Conservation (phyloP, 345 rosid genomes). For the Pelargonium nanum region DNA sequence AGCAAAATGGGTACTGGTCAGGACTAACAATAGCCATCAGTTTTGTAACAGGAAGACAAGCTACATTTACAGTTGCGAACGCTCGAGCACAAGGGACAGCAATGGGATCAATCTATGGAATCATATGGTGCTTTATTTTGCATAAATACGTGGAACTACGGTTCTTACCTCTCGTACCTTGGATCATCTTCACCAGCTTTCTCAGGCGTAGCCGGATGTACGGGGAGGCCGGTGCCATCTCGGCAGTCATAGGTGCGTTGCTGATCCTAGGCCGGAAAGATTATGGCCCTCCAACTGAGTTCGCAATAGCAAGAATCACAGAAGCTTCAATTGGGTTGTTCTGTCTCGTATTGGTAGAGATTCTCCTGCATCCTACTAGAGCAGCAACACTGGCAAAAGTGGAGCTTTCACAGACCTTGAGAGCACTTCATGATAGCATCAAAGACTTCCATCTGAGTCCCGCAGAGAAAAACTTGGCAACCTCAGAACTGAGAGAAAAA, state of each 20-base stretch:
- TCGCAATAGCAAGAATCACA: slow-evolving; percentile 43
- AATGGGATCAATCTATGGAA: slow-evolving; percentile 62
- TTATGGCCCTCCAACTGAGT: slow-evolving; percentile 42
- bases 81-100: slow-evolving; percentile 66
- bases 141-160: slow-evolving; percentile 25
- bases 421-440: slow-evolving; percentile 21
- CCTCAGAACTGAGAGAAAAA: slow-evolving; percentile 17
- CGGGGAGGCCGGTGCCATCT: slow-evolving; percentile 50
- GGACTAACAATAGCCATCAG: slow-evolving; percentile 66
- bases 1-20: slow-evolving; percentile 58
- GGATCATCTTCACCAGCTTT: slow-evolving; percentile 49
- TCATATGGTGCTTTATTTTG: slow-evolving; percentile 42
- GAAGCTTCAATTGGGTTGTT: slow-evolving; percentile 55
- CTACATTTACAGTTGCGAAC: slow-evolving; percentile 45
- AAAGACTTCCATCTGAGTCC: slow-evolving; percentile 16
- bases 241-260: slow-evolving; percentile 49
- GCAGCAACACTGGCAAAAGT: slow-evolving; percentile 48
- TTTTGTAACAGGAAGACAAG: slow-evolving; percentile 41
- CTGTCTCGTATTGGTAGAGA: slow-evolving; percentile 40
- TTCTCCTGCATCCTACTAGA: slow-evolving; percentile 38
- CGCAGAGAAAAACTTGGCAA: slow-evolving; percentile 16
- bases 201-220: slow-evolving; percentile 56
- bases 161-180: slow-evolving; percentile 53
- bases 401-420: slow-evolving; percentile 29
- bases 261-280: slow-evolving; percentile 53